These are phyloP conservation scores for Lepiota venenata DNA, from an alignment of 768 basidiomycete species.

Conservation along the genomic window DNA sequence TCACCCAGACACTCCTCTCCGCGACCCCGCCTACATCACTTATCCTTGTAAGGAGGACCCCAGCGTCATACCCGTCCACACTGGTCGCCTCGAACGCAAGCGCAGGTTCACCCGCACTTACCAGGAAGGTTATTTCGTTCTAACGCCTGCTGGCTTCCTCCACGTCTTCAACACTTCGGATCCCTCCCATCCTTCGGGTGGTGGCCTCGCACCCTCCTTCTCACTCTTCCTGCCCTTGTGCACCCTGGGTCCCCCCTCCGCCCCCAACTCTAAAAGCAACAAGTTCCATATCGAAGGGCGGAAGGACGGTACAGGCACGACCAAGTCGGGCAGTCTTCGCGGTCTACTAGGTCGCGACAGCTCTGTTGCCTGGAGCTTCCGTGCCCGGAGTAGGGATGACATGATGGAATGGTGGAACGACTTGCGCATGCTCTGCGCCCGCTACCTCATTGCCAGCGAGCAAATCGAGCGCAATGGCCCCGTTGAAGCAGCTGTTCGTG, in stretches of 20 bases:
- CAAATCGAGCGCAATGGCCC: slow-evolving; percentile 90
- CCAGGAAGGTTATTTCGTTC: slow-evolving; percentile 84
- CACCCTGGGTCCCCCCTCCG: slow-evolving; percentile 89
- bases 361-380: slow-evolving; percentile 81
- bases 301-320: slow-evolving; percentile 75
- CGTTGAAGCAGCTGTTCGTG: slow-evolving; percentile 87
- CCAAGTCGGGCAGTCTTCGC: slow-evolving; percentile 43
- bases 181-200: slow-evolving; percentile 39
- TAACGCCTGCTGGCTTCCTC: slow-evolving; percentile 94
- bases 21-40: slow-evolving; percentile 69
- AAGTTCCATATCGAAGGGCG: slow-evolving; percentile 97
- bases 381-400: slow-evolving; percentile 85
- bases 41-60: slow-evolving; percentile 94
- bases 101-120: slow-evolving; percentile 90
- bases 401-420: slow-evolving; percentile 99
- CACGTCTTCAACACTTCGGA: slow-evolving; percentile 88
- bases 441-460: slow-evolving; percentile 93
- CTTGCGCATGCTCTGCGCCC: slow-evolving; percentile 85
- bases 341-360: slow-evolving; percentile 28
- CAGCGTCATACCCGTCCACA: slow-evolving; percentile 80
- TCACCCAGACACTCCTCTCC: slow-evolving; percentile 93
- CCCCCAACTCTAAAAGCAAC: slow-evolving; percentile 65
- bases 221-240: slow-evolving; percentile 91
- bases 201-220: slow-evolving; percentile 63
- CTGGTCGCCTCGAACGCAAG: slow-evolving; percentile 91